Evolutionary conservation across 257 asterid species (phyloP).

Genomic region (Fraxinus americana): DNA sequence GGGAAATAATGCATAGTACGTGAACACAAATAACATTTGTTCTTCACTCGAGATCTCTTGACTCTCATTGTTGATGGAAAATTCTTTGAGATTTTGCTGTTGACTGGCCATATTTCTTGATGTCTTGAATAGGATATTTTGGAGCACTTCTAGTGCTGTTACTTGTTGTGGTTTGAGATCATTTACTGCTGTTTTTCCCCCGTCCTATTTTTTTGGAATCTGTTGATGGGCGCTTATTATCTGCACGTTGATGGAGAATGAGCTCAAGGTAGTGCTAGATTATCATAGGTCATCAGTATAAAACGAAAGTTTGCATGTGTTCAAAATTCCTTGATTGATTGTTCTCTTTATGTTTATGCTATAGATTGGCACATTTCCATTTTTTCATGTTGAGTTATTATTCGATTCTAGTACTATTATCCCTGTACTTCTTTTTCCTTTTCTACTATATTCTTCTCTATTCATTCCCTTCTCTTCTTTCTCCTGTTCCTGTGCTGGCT

Average conservation of each 20-base stretch:
- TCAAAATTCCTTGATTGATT: conserved; percentile 20
- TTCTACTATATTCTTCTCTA: conserved; percentile 59
- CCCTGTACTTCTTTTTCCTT: conserved; percentile 42
- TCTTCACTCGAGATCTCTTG: background rate
- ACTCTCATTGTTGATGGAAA: conserved; percentile 2
- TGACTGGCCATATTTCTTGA: conserved; percentile 18
- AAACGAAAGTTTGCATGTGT: conserved; percentile 5
- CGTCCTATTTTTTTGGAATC: background rate
- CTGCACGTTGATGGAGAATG: conserved; percentile 13
- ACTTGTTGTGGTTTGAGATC: background rate
- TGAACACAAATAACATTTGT: background rate
- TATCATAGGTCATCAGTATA: background rate
- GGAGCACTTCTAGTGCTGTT: background rate
- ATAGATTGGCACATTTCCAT: too few species aligned
- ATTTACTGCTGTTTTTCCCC: too few species aligned
- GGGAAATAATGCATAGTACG: background rate
- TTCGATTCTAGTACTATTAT: conserved; percentile 31
- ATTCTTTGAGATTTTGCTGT: background rate
- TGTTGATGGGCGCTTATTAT: background rate
- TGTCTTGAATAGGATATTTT: background rate
- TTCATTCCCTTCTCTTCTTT: conserved; percentile 86
- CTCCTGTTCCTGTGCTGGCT: conserved; percentile 77
- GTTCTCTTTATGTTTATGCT: background rate
- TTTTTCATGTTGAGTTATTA: conserved; percentile 24
- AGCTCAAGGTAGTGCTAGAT: background rate